Evolutionary conservation across 2,329 filamentous ascomycete species (phyloP), one percentile per base, ranked within the genome.

Genomic region (Penicillium sp.): DNA sequence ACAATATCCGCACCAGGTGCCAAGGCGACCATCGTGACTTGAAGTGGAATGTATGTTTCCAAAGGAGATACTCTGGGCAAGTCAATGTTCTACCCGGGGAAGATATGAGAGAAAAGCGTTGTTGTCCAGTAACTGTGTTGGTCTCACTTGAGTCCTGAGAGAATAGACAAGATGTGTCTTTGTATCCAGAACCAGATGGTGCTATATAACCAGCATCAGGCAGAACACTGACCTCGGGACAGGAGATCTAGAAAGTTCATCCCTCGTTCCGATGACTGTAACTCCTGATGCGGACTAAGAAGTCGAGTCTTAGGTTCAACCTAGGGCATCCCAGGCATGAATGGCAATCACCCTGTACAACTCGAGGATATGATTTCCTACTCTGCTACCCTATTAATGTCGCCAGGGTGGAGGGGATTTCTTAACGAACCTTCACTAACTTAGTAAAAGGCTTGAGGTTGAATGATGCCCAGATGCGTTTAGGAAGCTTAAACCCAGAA

Each of bases 261-360:
- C 16, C 36, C 50, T 53, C 51, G 48, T 28, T 47, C 50, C 28
- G 61, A 62, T 66, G 62, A 64, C 63, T 62, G 59, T 60, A 44
- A 50, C 41, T 38, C 31, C 50, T n/a, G 14, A 17, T 58, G 56
- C 58, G 55, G 59, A 64, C 59, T 65, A 56, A 60, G 55, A 61
- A 38, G 30, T 42, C 46, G 26, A 43, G 50, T 52, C 43, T 52
- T 46, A 58, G 53, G 58, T 51, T 56, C 45, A 60, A 53, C 41
- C 46, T 53, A 59, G 53, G 48, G 41, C 36, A 40, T 33, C 33
- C 37, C 51, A 46, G 57, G 17, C 31, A 36, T 41, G 30, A 50
- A 40, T 40, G 22, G 42, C 33, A 16, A 51, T 51, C 55, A 25
- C 37, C 19, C 58, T 63, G 63, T 65, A 61, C 57, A 49, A 65